Evolutionary conservation across 805 yeast genomes (phyloP).

Genomic region (Metschnikowia reukaufii): DNA sequence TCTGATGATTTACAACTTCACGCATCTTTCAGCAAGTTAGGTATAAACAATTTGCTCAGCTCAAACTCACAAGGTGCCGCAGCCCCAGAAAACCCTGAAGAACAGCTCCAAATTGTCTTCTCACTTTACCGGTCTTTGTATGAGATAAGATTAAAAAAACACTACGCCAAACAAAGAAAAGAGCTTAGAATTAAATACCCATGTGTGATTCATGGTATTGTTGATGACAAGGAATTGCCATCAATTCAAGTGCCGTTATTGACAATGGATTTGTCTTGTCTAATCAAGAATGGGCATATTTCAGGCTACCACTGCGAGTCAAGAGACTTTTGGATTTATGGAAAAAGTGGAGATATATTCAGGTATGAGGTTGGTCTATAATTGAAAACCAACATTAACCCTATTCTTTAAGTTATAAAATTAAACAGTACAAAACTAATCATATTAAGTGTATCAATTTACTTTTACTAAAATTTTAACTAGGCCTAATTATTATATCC

Average conservation of each 20-base stretch:
- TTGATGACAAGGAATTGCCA: constrained; percentile 38
- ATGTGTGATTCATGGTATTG: constrained; percentile 37
- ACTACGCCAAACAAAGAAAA: constrained; percentile 25
- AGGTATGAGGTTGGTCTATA: constrained; percentile 23
- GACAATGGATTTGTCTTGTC: constrained; percentile 32
- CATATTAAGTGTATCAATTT: not conserved
- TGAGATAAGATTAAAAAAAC: constrained; percentile 36
- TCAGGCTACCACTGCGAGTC: constrained; percentile 32
- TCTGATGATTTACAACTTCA: constrained; percentile 15
- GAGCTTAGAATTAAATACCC: constrained; percentile 16
- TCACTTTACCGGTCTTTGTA: constrained; percentile 36
- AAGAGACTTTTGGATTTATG: constrained; percentile 36
- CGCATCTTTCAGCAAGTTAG: constrained; percentile 17
- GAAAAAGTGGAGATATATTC: constrained; percentile 42
- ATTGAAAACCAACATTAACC: not conserved
- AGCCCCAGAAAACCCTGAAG: constrained; percentile 15
- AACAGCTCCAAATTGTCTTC: constrained; percentile 28
- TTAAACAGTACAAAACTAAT: no score
- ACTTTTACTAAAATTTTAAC: not conserved
- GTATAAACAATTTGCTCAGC: constrained; percentile 19
- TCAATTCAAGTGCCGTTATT: constrained; percentile 38
- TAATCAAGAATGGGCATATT: constrained; percentile 37
- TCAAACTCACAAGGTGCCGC: constrained; percentile 9
- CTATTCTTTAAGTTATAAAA: no score
- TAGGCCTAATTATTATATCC: constrained; percentile 6